Evolutionary conservation across 176 grass and related monocot species (phyloP).

Genomic region (Rhynchospora breviuscula): DNA sequence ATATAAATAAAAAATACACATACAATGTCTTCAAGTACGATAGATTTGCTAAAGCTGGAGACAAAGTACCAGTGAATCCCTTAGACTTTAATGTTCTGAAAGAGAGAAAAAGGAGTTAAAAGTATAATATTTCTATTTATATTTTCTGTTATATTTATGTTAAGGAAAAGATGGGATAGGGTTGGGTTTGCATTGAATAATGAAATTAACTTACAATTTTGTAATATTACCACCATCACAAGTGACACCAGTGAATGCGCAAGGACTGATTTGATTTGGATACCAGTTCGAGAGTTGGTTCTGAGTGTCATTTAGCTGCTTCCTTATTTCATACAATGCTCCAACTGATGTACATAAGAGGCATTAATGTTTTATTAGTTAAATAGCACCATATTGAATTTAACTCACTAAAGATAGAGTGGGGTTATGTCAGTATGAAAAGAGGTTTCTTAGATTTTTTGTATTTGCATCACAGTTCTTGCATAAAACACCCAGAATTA

Average conservation of each 20-base stretch:
- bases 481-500: neutral
- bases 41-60: constrained; percentile 40
- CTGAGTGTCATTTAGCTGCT: constrained; percentile 5
- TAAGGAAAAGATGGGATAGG: neutral
- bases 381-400: neutral
- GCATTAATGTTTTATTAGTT: neutral
- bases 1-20: neutral
- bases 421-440: neutral
- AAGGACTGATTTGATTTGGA: neutral
- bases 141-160: neutral
- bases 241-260: neutral
- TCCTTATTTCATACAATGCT: neutral
- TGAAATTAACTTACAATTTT: constrained; percentile 16
- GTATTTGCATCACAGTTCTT: neutral
- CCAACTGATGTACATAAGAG: constrained; percentile 4
- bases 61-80: constrained; percentile 45
- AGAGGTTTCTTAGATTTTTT: neutral
- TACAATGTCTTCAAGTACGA: constrained; percentile 32
- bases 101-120: constrained; percentile 3
- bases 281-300: neutral
- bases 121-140: neutral
- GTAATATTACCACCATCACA: neutral
- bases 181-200: neutral
- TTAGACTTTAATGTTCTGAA: constrained; percentile 38
- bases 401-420: neutral